Evolutionary conservation across 1,284 basidiomycete genomes (phyloP).

Genomic region (Ustilago trichophora): DNA sequence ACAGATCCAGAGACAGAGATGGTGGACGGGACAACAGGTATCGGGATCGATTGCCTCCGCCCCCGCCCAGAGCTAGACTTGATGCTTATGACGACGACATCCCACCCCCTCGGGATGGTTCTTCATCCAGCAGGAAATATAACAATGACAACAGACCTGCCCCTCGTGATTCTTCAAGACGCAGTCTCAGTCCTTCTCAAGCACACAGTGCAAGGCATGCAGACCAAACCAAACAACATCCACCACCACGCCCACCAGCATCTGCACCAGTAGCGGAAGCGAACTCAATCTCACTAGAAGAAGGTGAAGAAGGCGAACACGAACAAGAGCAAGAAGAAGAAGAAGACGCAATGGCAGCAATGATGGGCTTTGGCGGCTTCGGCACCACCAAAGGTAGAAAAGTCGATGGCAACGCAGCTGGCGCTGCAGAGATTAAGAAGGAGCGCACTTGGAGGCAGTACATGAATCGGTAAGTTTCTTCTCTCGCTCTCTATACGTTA

Average conservation of each 20-base stretch:
- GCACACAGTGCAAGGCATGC: no score
- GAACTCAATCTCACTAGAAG: no score
- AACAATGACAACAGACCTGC: no score
- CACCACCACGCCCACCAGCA: not conserved
- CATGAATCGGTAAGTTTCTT: no score
- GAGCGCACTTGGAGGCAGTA: conserved; percentile 94
- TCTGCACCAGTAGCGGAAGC: not conserved
- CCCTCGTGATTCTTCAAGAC: no score
- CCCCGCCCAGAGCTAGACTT: conserved; percentile 14
- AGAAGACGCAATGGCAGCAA: conserved; percentile 76
- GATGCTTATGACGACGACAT: conserved; percentile 4
- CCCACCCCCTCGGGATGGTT: not conserved
- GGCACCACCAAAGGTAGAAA: conserved; percentile 85
- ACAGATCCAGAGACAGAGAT: conserved; percentile 11
- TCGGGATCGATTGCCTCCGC: conserved; percentile 5
- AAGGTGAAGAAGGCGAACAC: conserved; percentile 5
- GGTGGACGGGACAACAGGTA: conserved; percentile 7
- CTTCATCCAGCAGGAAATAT: not conserved
- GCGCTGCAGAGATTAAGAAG: conserved; percentile 80
- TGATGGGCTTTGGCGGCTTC: conserved; percentile 90
- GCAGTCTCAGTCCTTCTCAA: no score
- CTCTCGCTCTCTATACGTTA: no score
- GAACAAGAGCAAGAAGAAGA: conserved; percentile 10
- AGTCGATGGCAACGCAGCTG: conserved; percentile 71
- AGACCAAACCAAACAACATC: no score